Base-by-base conservation (phyloP, 805 yeast species). In the Metschnikowia matae region DNA sequence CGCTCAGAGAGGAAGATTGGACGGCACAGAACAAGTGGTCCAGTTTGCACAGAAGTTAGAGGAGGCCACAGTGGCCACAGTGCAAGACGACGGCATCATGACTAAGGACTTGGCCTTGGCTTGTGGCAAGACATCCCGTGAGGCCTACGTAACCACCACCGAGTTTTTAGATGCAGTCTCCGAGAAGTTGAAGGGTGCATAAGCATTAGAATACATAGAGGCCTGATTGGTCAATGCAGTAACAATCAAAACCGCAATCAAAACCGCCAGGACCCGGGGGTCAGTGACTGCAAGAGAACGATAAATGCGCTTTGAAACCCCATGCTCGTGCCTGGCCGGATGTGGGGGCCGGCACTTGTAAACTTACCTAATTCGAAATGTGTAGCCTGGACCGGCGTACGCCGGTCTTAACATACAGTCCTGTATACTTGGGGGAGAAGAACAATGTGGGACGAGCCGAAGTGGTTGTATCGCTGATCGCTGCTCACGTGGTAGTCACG, bases 101-200 rank as follows among this genome's bases (percentile, higher is more conserved):
- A 92, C 98, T 63, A 92, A 92, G 76, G 98, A 92, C 71, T 80
- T 92, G 67, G 97, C 97, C 10, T 79, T 91, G 56, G 89, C 96
- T 47, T 79, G 83, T 60, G 97, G 97, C 54, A 86, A 83, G 73
- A 87, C 95, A 49, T 87, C 84, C 60, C 84, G 97, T 69, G 73
- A 82, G 17, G 64, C 85, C 35, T 91, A 89, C 60, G 97, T 90
- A 38, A 85, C 95, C 47, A 92, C 97, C 48, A 94, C 87, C 67
- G 97, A 89, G 70, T 91, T 89, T 70, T 82, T 91, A 60, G 87
- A 84, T 56, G 86, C 85, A 36, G 97, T 91, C 54, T 85, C 87
- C 52, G 69, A 70, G 56, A 83, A 89, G 68, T 79, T 90, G 63
- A 63, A 65, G 53, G 44, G 49, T 14, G 34, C 52, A 34, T 44